phyloP scores from a whole-genome alignment of 495 filamentous ascomycete species.

The Penicillium daleae region DNA sequence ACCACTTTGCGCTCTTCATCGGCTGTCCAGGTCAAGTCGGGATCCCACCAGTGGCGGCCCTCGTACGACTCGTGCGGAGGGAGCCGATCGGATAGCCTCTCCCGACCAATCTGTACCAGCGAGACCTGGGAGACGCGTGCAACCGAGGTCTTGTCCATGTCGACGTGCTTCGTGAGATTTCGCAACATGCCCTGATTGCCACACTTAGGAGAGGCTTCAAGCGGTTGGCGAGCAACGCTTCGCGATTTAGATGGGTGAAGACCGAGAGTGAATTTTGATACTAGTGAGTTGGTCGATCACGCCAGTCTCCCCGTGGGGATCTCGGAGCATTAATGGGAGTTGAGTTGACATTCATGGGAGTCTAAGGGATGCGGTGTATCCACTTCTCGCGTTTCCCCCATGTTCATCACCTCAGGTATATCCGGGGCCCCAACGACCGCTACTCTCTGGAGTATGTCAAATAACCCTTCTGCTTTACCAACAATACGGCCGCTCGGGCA shows the following conservation, averaged over 20 bases:
- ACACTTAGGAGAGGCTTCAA: not conserved
- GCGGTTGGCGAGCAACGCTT: not conserved
- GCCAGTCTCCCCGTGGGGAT: not conserved
- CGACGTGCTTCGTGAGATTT: not conserved
- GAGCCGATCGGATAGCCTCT: not conserved
- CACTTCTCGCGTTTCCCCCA: not conserved
- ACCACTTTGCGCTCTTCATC: conserved; percentile 3
- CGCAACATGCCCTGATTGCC: not conserved
- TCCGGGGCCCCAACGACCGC: conserved; percentile 4
- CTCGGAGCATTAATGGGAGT: not conserved
- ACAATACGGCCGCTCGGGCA: no score
- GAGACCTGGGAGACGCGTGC: conserved; percentile 1
- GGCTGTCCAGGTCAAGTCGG: not conserved
- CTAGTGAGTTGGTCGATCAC: not conserved
- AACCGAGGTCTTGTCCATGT: conserved; percentile 2
- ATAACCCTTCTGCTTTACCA: no score
- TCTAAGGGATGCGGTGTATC: not conserved
- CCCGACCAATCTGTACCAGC: not conserved
- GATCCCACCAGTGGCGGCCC: conserved; percentile 1
- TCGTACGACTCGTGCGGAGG: conserved; percentile 2
- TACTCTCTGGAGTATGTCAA: not conserved
- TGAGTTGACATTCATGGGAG: not conserved
- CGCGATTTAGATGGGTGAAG: not conserved
- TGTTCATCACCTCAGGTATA: not conserved
- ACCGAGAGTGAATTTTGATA: not conserved